phyloP scores from a whole-genome alignment of 2,329 filamentous ascomycete genomes.

The Intubia oerlemansii region DNA sequence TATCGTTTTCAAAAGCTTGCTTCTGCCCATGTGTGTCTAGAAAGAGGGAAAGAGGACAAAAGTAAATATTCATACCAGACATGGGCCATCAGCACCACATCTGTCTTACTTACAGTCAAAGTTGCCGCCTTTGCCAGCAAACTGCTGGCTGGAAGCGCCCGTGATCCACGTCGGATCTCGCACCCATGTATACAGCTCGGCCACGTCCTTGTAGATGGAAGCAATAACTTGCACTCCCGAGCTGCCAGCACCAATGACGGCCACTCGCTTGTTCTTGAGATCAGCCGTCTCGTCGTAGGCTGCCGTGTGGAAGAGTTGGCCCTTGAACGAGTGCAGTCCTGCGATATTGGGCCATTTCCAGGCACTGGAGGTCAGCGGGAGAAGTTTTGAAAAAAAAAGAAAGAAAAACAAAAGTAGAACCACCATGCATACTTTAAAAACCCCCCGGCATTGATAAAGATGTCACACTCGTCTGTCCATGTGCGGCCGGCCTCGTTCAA shows the following conservation, averaged over 20 bases:
- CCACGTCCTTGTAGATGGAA: conserved; percentile 1
- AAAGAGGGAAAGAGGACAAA: too few relatives aligned
- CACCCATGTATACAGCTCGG: conserved; percentile 8
- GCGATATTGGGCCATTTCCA: conserved; percentile 30
- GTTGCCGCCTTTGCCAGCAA: conserved; percentile 1
- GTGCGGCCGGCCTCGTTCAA: neutral
- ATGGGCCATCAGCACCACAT: too few relatives aligned
- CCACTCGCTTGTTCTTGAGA: conserved; percentile 22
- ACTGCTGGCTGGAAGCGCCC: conserved; percentile 7
- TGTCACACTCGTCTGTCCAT: conserved; percentile 19
- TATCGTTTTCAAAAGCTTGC: too few relatives aligned
- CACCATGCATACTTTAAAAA: conserved; percentile 28
- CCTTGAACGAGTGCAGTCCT: conserved; percentile 26
- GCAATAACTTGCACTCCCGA: conserved; percentile 26
- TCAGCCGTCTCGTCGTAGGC: conserved; percentile 28
- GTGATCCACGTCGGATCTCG: conserved; percentile 10
- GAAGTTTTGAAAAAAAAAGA: too few relatives aligned
- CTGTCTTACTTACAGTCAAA: too few relatives aligned
- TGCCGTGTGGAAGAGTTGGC: conserved; percentile 30
- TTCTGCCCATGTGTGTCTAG: too few relatives aligned
- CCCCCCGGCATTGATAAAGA: conserved; percentile 25
- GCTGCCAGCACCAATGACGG: conserved; percentile 31
- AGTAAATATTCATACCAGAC: too few relatives aligned
- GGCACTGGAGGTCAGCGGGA: too few relatives aligned
- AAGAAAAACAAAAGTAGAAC: too few relatives aligned